Evolutionary conservation across 202 grass and related monocot species (phyloP).

Genomic region (Musa balbisiana): DNA sequence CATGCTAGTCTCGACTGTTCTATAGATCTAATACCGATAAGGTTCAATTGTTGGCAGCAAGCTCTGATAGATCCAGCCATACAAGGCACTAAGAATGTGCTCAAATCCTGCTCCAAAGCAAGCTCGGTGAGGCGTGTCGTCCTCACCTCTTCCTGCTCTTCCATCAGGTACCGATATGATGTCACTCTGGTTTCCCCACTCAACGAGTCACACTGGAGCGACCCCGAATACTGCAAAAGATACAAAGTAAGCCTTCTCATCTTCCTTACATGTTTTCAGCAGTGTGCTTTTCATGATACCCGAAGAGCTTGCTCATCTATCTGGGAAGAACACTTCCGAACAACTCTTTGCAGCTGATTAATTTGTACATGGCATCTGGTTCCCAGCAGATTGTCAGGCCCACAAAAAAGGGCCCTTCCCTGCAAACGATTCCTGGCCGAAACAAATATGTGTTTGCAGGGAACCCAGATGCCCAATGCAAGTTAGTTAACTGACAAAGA

Average conservation of each 20-base stretch:
- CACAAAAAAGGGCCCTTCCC: no score
- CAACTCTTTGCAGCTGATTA: background rate
- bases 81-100: slow-evolving; percentile 58
- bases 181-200: slow-evolving; percentile 39
- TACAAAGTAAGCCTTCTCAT: slow-evolving; percentile 32
- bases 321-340: background rate
- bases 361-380: background rate
- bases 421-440: background rate
- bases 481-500: background rate
- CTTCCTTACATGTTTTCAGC: background rate
- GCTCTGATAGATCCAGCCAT: slow-evolving; percentile 44
- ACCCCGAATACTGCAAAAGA: slow-evolving; percentile 55
- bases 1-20: background rate
- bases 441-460: background rate
- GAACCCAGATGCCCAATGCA: background rate
- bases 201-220: slow-evolving; percentile 68
- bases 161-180: slow-evolving; percentile 53
- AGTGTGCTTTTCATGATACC: no score
- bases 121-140: slow-evolving; percentile 46
- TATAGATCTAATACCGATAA: background rate
- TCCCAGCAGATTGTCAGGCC: background rate
- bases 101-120: slow-evolving; percentile 51
- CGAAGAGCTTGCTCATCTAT: no score
- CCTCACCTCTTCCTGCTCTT: slow-evolving; percentile 79
- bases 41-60: background rate